Conservation (phyloP, 306 rosid species). For the Acmispon strigosus region DNA sequence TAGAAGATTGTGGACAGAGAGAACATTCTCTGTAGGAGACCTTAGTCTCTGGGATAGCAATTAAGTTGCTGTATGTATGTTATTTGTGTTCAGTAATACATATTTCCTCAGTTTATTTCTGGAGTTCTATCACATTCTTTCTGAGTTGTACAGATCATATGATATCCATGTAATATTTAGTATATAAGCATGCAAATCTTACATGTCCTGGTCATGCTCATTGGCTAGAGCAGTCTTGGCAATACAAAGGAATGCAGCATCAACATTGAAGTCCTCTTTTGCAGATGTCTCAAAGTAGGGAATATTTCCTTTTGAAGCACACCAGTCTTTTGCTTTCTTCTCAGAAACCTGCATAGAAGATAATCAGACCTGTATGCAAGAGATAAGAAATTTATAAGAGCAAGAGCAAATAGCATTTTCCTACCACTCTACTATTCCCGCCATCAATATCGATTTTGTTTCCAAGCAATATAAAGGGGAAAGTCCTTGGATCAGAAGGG, state of each 20-base stretch:
- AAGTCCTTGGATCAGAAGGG: conserved; percentile 63
- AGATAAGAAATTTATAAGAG: background rate
- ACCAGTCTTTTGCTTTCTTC: conserved; percentile 94
- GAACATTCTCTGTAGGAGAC: no score
- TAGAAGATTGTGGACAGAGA: no score
- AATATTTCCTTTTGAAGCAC: conserved; percentile 76
- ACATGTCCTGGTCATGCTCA: conserved; percentile 82
- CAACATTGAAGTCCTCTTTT: conserved; percentile 88
- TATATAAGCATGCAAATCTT: conserved; percentile 30
- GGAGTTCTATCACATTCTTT: background rate
- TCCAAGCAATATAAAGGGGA: conserved; percentile 87
- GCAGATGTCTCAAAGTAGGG: conserved; percentile 92
- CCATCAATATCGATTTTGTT: conserved; percentile 96
- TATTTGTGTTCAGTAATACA: no score
- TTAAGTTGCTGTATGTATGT: no score
- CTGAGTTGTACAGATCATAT: background rate
- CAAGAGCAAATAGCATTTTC: conserved; percentile 13
- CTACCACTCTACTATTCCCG: conserved; percentile 94
- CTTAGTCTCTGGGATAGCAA: no score
- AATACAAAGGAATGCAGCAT: conserved; percentile 75
- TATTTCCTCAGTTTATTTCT: no score
- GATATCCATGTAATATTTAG: background rate
- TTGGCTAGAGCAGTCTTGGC: conserved; percentile 79
- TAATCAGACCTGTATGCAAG: conserved; percentile 21
- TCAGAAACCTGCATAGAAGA: conserved; percentile 65